Evolutionary conservation across 495 filamentous ascomycete species (phyloP).

Genomic region (Podospora bellae-mahoneyi): DNA sequence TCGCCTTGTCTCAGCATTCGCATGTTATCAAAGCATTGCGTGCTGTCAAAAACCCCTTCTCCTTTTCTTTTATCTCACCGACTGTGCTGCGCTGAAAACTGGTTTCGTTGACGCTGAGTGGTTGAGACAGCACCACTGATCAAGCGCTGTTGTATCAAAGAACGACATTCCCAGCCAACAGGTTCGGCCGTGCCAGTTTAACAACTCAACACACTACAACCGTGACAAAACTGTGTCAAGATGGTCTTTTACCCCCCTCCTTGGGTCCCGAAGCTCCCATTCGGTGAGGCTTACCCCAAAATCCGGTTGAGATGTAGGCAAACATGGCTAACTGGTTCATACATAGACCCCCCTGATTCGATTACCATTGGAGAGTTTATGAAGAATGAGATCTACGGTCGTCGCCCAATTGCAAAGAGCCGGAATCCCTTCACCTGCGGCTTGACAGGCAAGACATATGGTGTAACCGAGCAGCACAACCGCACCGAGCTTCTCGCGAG

Average conservation of each 20-base stretch:
- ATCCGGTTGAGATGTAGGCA: not conserved
- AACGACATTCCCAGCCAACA: not conserved
- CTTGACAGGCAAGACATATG: conserved; percentile 68
- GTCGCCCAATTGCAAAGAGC: conserved; percentile 60
- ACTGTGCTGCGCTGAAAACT: not conserved
- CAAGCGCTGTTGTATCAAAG: too few relatives aligned
- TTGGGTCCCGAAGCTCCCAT: conserved; percentile 65
- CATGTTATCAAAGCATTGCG: not conserved
- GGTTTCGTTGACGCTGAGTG: not conserved
- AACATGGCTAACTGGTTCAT: not conserved
- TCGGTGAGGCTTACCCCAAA: conserved; percentile 32
- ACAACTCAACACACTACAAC: not conserved
- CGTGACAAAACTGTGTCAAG: conserved; percentile 17
- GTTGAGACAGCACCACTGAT: not conserved
- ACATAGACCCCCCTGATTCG: conserved; percentile 63
- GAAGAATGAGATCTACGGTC: conserved; percentile 68
- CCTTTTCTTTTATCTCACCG: not conserved
- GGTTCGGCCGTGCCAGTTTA: not conserved
- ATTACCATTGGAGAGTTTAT: conserved; percentile 79
- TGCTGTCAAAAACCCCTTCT: not conserved
- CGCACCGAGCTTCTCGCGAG: conserved; percentile 69
- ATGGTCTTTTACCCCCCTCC: conserved; percentile 80
- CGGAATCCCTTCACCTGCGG: conserved; percentile 79
- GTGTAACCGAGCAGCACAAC: conserved; percentile 59
- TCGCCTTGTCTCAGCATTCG: not conserved